A percentile compares a stretch with the other conserved stretches of the same genome.
These are phyloP conservation scores for Russula dissimulans DNA, from an alignment of 768 basidiomycete species.

Conservation along the genomic window DNA sequence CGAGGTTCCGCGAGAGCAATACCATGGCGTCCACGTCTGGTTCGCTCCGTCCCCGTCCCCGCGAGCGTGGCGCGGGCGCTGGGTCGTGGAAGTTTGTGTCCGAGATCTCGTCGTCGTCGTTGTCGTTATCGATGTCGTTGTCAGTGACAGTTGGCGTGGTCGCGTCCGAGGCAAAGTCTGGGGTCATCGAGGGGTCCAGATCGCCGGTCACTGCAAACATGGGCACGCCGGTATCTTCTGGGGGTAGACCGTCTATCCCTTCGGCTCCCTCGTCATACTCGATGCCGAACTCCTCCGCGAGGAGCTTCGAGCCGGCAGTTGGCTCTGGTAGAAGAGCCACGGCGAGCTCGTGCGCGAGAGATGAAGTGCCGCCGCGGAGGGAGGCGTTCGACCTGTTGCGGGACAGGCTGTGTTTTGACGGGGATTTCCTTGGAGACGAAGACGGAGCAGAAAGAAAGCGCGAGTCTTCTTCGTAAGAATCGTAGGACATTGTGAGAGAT, in stretches of 20 bases:
- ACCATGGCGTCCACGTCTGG: slow-evolving; percentile 56
- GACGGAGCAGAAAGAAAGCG: slow-evolving; percentile 25
- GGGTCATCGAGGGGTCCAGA: slow-evolving; percentile 20
- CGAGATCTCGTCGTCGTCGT: slow-evolving; percentile 17
- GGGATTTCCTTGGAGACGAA: slow-evolving; percentile 24
- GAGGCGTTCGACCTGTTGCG: slow-evolving; percentile 42
- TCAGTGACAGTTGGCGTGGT: slow-evolving; percentile 21
- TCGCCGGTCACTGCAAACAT: slow-evolving; percentile 28
- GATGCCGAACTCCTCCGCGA: slow-evolving; percentile 84
- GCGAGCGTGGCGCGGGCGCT: slow-evolving; percentile 25
- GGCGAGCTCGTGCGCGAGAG: slow-evolving; percentile 81
- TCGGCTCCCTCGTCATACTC: slow-evolving; percentile 85
- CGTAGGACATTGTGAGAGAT: slow-evolving; percentile 11
- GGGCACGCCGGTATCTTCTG: slow-evolving; percentile 23
- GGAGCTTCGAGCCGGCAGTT: slow-evolving; percentile 59
- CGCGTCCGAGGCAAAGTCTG: background rate
- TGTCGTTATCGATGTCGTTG: slow-evolving; percentile 19
- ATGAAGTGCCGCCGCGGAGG: slow-evolving; percentile 38
- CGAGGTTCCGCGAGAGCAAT: slow-evolving; percentile 61
- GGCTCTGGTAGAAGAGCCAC: slow-evolving; percentile 85
- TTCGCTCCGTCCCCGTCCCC: slow-evolving; percentile 20
- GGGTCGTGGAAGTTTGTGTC: slow-evolving; percentile 35
- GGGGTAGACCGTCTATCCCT: slow-evolving; percentile 48
- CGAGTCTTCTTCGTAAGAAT: slow-evolving; percentile 18
- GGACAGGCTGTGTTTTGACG: slow-evolving; percentile 25